phyloP scores from a whole-genome alignment of 768 basidiomycete species.

The Termitomyces sp. region DNA sequence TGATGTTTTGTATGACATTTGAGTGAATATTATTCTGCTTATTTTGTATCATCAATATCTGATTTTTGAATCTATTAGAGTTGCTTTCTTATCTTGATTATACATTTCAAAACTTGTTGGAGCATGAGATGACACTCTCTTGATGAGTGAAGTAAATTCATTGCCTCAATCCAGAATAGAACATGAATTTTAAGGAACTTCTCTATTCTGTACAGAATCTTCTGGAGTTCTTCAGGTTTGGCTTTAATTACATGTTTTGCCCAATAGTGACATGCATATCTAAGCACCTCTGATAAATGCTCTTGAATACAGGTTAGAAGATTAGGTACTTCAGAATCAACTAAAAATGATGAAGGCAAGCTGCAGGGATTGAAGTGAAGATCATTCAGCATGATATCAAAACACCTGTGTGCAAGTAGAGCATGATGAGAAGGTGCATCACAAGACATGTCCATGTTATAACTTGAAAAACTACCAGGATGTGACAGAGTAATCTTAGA shows the following conservation, averaged over 20 bases:
- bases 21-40: not conserved
- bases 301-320: not conserved
- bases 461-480: not conserved
- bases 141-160: conserved; percentile 16
- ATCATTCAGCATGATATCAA: not conserved
- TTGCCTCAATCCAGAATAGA: conserved; percentile 21
- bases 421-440: not conserved
- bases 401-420: not conserved
- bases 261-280: conserved; percentile 1
- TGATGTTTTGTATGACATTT: conserved; percentile 1
- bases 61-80: not conserved
- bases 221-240: too few relatives aligned
- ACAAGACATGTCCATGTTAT: not conserved
- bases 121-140: conserved; percentile 14
- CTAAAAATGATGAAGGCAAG: not conserved
- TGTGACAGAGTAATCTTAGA: not conserved
- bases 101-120: conserved; percentile 5
- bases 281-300: not conserved
- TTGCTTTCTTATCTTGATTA: not conserved
- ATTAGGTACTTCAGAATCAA: not conserved
- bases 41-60: not conserved
- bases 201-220: not conserved
- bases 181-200: conserved; percentile 12
- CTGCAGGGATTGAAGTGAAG: not conserved
- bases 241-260: not conserved